Base-by-base conservation (phyloP, 2,329 filamentous ascomycete genomes). In the Alternaria solani region DNA sequence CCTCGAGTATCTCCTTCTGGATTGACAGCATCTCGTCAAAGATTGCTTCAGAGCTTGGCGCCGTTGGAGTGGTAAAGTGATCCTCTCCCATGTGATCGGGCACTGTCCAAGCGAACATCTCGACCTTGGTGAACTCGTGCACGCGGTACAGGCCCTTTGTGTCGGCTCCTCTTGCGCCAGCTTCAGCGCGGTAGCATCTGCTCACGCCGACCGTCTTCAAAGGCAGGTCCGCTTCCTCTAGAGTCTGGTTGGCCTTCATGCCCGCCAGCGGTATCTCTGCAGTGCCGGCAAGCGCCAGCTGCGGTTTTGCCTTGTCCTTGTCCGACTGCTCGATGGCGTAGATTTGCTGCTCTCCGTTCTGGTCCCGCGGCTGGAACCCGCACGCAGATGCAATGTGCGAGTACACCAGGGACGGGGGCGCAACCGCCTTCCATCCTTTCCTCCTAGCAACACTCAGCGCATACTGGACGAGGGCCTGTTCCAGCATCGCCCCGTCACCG, bases 91-190 rank as follows among this genome's bases (percentile, higher is more conserved):
- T 60, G 28, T 70, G 70, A 54, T 87, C 84, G 1, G 91, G 88
- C 30, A 85, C 71, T 5, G 92, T 91, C 95, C 95, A 99, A 0
- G 91, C 93, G 76, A 99, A 98, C 84, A 99, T 89, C 79, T 99
- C 95, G 0, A 99, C 94, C 78, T 99, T 99, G 28, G 93, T 97
- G 80, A 99, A 99, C 80, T 99, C 95, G 80, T 99, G 95, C 4
- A 99, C 95, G 28, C 95, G 90, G 80, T 98, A 99, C 2, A 99
- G 82, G 5, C 95, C 95, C 80, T 97, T 97, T 2, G 94, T 97
- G 69, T 95, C 92, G 25, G 91, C 89, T 30, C 95, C 95, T 39
- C 94, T 86, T 1, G 93, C 92, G 32, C 95, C 95, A 0, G 95
- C 95, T 81, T 99, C 95, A 44, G 95, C 95, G 53, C 95, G 91